These are phyloP conservation scores for Alternaria triticimaculans DNA, from an alignment of 2,329 filamentous ascomycete species.

Conservation along the genomic window DNA sequence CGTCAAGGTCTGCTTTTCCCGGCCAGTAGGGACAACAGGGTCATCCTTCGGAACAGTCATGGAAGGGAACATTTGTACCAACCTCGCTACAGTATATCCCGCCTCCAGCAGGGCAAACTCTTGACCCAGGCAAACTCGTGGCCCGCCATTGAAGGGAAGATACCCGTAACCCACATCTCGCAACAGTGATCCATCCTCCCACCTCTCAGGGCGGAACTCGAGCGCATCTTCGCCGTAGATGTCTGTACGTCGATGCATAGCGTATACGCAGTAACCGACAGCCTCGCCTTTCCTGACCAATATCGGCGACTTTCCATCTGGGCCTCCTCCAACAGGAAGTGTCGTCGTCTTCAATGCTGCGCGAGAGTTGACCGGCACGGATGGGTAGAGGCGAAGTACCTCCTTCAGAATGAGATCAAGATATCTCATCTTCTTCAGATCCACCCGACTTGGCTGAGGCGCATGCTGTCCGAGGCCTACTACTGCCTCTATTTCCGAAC, in stretches of 20 bases:
- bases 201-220: conserved; percentile 45
- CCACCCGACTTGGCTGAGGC: conserved; percentile 22
- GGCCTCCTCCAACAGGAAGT: conserved; percentile 40
- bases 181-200: conserved; percentile 31
- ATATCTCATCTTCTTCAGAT: conserved; percentile 11
- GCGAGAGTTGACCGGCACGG: conserved; percentile 39
- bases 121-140: conserved; percentile 39
- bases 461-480: conserved; percentile 32
- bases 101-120: conserved; percentile 40
- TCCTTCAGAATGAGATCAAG: conserved; percentile 35
- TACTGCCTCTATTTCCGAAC: conserved; percentile 37
- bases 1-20: conserved; percentile 21
- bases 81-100: conserved; percentile 30
- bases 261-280: conserved; percentile 37
- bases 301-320: conserved; percentile 38
- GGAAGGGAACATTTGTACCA: conserved; percentile 31
- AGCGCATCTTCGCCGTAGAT: conserved; percentile 47
- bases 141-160: conserved; percentile 41
- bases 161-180: conserved; percentile 29
- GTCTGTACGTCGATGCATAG: conserved; percentile 44
- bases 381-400: conserved; percentile 43
- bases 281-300: conserved; percentile 39
- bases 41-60: conserved; percentile 5
- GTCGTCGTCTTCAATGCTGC: conserved; percentile 35
- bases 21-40: not conserved